Evolutionary conservation across 2,329 filamentous ascomycete species (phyloP).

Genomic region (Exophiala phaeomuriformis): DNA sequence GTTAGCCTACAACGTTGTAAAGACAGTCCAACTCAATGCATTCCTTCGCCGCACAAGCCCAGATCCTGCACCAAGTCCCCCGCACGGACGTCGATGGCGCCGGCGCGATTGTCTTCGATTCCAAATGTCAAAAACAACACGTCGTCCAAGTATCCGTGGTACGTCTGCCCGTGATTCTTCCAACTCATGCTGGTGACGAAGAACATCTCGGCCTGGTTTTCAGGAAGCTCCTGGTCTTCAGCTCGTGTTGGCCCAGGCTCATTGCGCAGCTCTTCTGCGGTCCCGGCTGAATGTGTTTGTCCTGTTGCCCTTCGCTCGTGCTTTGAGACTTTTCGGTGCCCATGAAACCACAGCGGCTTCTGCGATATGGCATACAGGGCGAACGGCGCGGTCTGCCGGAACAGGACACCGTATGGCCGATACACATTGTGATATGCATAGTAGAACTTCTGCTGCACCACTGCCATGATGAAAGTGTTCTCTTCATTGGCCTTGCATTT

Average conservation of each 20-base stretch:
- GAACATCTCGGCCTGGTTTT: conserved; percentile 42
- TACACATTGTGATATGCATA: conserved; percentile 38
- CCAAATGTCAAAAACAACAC: conserved; percentile 51
- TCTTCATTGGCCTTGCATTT: conserved; percentile 36
- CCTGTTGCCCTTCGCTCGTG: neutral
- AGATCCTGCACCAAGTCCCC: conserved; percentile 43
- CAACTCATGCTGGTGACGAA: conserved; percentile 53
- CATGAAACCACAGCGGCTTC: conserved; percentile 48
- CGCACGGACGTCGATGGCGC: conserved; percentile 46
- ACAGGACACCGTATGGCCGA: conserved; percentile 24
- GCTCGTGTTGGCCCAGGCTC: neutral
- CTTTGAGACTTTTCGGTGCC: neutral
- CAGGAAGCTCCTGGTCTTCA: conserved; percentile 26
- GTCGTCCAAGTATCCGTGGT: conserved; percentile 53
- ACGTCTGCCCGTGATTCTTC: conserved; percentile 42
- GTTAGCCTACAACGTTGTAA: neutral
- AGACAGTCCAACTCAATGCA: neutral
- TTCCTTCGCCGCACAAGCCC: conserved; percentile 19
- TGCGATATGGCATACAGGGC: conserved; percentile 20
- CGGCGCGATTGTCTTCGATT: conserved; percentile 46
- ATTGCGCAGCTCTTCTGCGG: neutral
- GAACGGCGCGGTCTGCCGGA: conserved; percentile 19
- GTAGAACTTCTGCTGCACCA: conserved; percentile 51
- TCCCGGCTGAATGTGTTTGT: neutral
- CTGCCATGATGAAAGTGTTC: conserved; percentile 50